These are phyloP conservation scores for Penicillium psychrosexuale DNA, from an alignment of 2,329 filamentous ascomycete species.

Conservation along the genomic window DNA sequence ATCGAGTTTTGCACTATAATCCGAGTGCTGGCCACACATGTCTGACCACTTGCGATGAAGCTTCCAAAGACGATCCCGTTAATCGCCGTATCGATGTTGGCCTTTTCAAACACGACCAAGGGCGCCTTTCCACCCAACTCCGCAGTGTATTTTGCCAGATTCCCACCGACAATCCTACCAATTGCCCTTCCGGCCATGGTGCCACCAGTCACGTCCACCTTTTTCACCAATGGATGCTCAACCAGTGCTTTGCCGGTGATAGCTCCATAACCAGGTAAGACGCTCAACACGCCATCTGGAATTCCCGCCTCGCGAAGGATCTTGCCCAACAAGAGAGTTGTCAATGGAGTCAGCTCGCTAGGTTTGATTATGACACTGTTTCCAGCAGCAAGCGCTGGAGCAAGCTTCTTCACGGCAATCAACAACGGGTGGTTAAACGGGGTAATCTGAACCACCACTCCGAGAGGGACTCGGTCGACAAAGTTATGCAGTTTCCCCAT, in stretches of 20 bases:
- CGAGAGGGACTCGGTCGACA: constrained; percentile 36
- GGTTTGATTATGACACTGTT: constrained; percentile 42
- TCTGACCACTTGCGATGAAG: constrained; percentile 56
- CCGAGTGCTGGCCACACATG: constrained; percentile 55
- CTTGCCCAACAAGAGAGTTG: constrained; percentile 39
- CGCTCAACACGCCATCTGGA: constrained; percentile 44
- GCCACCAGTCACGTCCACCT: constrained; percentile 37
- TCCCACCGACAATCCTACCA: constrained; percentile 31
- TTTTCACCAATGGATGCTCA: constrained; percentile 30
- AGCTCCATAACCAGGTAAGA: constrained; percentile 53
- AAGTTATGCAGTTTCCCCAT: constrained; percentile 41
- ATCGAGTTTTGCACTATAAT: constrained; percentile 52
- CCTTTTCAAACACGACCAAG: constrained; percentile 33
- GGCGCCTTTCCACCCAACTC: constrained; percentile 41
- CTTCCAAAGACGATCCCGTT: constrained; percentile 40
- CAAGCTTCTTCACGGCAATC: constrained; percentile 40
- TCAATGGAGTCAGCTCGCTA: constrained; percentile 45
- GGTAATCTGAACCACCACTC: constrained; percentile 41
- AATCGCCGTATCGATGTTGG: constrained; percentile 31
- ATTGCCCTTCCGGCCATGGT: constrained; percentile 34
- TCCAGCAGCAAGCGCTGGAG: constrained; percentile 40
- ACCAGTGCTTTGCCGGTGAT: constrained; percentile 42
- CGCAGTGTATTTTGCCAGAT: constrained; percentile 34
- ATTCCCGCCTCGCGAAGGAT: constrained; percentile 45
- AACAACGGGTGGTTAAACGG: constrained; percentile 41